Conservation (phyloP, 2,329 filamentous ascomycete species). For the Fusarium tricinctum region DNA sequence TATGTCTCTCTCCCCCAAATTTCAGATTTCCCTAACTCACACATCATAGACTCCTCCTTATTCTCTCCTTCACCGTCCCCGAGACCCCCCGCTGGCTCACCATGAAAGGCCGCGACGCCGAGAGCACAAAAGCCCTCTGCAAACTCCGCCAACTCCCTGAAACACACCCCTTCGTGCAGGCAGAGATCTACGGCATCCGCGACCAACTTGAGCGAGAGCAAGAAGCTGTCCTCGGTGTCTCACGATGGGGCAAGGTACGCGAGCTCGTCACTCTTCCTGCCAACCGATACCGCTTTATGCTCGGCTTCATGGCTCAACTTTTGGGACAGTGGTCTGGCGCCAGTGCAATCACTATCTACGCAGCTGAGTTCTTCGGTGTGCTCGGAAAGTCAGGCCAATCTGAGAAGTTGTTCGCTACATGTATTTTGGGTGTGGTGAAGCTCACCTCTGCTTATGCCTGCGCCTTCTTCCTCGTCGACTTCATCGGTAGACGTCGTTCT, state of each 20-base stretch:
- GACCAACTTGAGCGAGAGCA: conserved; percentile 28
- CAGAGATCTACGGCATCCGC: conserved; percentile 13
- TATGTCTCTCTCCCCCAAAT: accelerated
- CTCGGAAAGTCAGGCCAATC: conserved; percentile 29
- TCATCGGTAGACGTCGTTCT: conserved; percentile 18
- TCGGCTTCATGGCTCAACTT: conserved; percentile 28
- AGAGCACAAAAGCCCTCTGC: conserved; percentile 20
- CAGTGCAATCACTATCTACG: conserved; percentile 23
- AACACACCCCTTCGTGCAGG: conserved; percentile 18
- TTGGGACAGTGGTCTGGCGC: conserved; percentile 27
- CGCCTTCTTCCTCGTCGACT: conserved; percentile 28
- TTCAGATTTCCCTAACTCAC: neutral
- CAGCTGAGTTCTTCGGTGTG: conserved; percentile 24
- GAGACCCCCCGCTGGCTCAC: conserved; percentile 32
- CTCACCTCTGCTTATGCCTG: conserved; percentile 23
- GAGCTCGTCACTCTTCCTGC: conserved; percentile 25
- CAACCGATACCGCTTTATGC: conserved; percentile 27
- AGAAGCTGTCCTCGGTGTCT: conserved; percentile 25
- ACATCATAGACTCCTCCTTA: neutral
- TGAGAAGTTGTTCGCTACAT: conserved; percentile 27
- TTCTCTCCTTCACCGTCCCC: conserved; percentile 30
- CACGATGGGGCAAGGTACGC: conserved; percentile 23
- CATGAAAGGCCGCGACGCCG: conserved; percentile 18
- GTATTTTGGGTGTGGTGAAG: conserved; percentile 25
- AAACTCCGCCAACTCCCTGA: conserved; percentile 25